Evolutionary conservation across 805 yeast genomes (phyloP), one percentile per base, ranked within the genome.

Genomic region (Metschnikowia noctiluminum): DNA sequence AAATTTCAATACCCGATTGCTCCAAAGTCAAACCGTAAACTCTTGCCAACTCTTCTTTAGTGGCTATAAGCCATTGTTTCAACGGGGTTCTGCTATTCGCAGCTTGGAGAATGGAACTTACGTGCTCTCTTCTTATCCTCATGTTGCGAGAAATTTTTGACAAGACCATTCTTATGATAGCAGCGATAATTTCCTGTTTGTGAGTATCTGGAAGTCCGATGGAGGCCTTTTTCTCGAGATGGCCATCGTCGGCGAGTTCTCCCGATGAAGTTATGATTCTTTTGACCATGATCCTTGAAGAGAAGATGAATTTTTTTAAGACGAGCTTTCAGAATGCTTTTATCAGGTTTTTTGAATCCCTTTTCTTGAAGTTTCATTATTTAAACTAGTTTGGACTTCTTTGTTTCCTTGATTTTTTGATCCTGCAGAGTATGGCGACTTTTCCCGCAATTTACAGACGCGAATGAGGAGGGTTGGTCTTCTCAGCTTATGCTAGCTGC

Each of bases 1-100:
- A 47, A 45, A 53, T 53, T 21, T 65, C 63, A 37, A 38, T 54
- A 35, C 50, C 50, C 8, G 44, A 35, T 16, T 53, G 36, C 36
- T 40, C 32, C 21, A 70, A 49, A 28, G 56, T 50, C 38, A 70
- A 45, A 6, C 72, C 74, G 43, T 68, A 69, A 0, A 60, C 53
- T 1, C 52, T 45, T 35, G 58, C 56, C 35, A 70, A 50, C 21
- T 54, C 57, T 0, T 38, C 42, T 35, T 54, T 55, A 1, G 58
- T 57, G 6, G 47, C 49, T 16, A 43, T 44, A 7, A 68, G 40
- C 26, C 69, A 52, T 39, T 56, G 55, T 28, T 62, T 63, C 28
- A 54, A 35, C 40, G 56, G 59, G 4, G 59, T 60, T 36, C 57
- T 64, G 30, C 54, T 32, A 11, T 42, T 48, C 46, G 45, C 50